Percentiles rank a stretch among this genome's conserved stretches.
phyloP scores from a whole-genome alignment of 2,329 filamentous ascomycete genomes.

The Colletotrichum falcatum region DNA sequence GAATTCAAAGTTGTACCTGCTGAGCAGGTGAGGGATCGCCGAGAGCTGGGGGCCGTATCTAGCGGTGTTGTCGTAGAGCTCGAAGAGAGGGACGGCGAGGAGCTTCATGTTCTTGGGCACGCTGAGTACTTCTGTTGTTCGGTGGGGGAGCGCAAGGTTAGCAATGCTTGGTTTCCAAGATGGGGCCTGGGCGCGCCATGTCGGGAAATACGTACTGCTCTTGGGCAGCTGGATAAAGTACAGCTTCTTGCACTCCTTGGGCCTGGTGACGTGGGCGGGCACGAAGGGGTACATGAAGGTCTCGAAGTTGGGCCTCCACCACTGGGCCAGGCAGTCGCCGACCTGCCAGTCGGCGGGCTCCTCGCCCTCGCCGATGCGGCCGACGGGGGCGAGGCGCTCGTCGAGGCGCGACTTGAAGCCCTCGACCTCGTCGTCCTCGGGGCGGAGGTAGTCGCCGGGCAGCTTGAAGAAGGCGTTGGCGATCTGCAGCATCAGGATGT shows the following conservation, averaged over 20 bases:
- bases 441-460: conserved; percentile 92
- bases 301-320: conserved; percentile 99
- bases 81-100: conserved; percentile 94
- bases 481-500: conserved; percentile 99
- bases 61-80: conserved; percentile 97
- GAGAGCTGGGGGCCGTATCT: conserved; percentile 96
- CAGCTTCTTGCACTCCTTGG: conserved; percentile 99
- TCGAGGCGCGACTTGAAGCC: conserved; percentile 96
- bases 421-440: conserved; percentile 89
- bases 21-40: conserved; percentile 94
- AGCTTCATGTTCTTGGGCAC: conserved; percentile 99
- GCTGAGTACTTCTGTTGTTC: conserved; percentile 81
- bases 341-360: conserved; percentile 92
- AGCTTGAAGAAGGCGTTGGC: conserved; percentile 99
- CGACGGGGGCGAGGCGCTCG: conserved; percentile 93
- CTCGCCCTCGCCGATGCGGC: conserved; percentile 85
- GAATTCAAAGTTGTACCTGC: conserved; percentile 97
- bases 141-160: conserved; percentile 42
- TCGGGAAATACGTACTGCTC: conserved; percentile 74
- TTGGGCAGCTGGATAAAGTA: conserved; percentile 96
- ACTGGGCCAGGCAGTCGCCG: conserved; percentile 94
- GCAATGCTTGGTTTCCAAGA: too few relatives aligned
- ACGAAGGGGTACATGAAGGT: conserved; percentile 99
- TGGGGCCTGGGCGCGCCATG: background rate
- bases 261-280: conserved; percentile 92